Percentiles rank a stretch among this genome's conserved stretches.
Conservation (phyloP, 768 basidiomycete genomes). For the Lactifluus piperatus region DNA sequence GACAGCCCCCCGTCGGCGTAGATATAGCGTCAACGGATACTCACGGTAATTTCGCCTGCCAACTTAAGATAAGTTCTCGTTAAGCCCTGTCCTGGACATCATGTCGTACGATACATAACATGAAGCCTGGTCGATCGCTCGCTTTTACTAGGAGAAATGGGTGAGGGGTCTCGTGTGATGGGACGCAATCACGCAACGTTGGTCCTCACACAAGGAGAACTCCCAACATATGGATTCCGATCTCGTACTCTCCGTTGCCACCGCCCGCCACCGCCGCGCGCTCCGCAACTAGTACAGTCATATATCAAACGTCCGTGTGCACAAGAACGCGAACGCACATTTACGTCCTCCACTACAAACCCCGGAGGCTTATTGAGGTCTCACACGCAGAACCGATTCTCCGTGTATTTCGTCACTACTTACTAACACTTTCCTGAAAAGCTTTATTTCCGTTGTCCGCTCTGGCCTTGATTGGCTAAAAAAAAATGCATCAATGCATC, state of each 20-base stretch:
- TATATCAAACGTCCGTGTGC: background rate
- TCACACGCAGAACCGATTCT: background rate
- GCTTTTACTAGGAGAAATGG: background rate
- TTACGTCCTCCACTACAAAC: background rate
- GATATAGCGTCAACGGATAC: slow-evolving; percentile 2
- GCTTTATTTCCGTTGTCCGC: background rate
- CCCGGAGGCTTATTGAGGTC: background rate
- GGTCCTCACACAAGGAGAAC: background rate
- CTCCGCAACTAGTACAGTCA: background rate
- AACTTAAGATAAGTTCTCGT: background rate
- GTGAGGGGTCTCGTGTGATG: background rate
- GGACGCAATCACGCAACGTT: slow-evolving; percentile 6
- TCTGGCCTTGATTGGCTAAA: background rate
- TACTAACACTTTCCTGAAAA: background rate
- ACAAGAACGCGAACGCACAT: background rate
- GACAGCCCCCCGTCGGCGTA: background rate
- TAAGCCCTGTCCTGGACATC: background rate
- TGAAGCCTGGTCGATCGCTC: background rate
- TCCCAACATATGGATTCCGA: background rate
- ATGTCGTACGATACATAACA: background rate
- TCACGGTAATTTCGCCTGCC: slow-evolving; percentile 15
- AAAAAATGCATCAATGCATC: background rate
- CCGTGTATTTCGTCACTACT: background rate
- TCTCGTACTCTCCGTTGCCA: background rate
- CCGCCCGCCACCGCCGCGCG: background rate